Evolutionary conservation across 768 basidiomycete species (phyloP).

Genomic region (Pholiota conissans): DNA sequence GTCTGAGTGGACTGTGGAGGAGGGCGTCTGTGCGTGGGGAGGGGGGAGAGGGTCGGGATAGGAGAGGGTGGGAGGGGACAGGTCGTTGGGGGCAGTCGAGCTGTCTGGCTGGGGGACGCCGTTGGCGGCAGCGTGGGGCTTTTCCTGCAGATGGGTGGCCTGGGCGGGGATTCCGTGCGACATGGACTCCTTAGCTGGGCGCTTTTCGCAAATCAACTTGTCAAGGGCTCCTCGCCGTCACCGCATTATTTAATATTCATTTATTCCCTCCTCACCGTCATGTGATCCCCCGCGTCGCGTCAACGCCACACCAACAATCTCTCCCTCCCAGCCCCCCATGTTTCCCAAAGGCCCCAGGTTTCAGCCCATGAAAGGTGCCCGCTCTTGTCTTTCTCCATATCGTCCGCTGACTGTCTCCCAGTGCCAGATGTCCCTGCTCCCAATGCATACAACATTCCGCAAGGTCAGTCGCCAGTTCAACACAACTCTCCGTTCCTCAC

Average conservation of each 20-base stretch:
- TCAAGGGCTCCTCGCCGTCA: not conserved
- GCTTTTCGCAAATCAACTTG: not conserved
- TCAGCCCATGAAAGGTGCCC: constrained; percentile 37
- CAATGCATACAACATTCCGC: constrained; percentile 42
- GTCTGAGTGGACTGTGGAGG: constrained; percentile 8
- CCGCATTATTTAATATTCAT: not conserved
- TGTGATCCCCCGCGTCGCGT: constrained; percentile 25
- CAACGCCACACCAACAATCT: not conserved
- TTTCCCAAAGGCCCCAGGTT: constrained; percentile 53
- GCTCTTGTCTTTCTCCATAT: not conserved
- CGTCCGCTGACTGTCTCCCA: constrained; percentile 18
- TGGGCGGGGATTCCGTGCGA: constrained; percentile 5
- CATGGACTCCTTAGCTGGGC: constrained; percentile 6
- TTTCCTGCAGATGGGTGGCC: not conserved
- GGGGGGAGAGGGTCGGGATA: constrained; percentile 15
- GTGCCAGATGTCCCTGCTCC: constrained; percentile 55
- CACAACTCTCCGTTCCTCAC: not conserved
- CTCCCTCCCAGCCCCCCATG: constrained; percentile 25
- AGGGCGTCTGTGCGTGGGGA: constrained; percentile 3
- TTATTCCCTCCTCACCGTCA: constrained; percentile 14
- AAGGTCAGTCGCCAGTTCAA: constrained; percentile 28
- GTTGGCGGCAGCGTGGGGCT: constrained; percentile 2
- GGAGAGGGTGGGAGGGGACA: not conserved
- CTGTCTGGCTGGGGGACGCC: not conserved
- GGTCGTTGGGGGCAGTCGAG: constrained; percentile 4